Evolutionary conservation across 2,329 filamentous ascomycete genomes (phyloP).

Genomic region (Furcasterigmium sp.): DNA sequence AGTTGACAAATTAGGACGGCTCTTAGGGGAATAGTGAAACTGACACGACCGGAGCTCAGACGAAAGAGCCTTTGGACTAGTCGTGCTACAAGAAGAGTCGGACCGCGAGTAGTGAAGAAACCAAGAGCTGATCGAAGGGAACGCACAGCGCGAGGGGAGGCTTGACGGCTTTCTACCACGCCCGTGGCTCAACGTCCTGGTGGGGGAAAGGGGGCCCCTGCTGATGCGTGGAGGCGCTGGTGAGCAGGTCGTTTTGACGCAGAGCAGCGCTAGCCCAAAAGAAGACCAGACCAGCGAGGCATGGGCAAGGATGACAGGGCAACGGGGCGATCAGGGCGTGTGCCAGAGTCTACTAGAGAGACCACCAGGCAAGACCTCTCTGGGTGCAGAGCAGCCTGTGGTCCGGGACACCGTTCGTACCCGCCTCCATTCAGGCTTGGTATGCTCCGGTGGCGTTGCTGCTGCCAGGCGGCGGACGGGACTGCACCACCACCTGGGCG

Average conservation of each 20-base stretch:
- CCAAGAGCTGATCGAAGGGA: slow-evolving; percentile 15
- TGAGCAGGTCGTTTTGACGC: slow-evolving; percentile 24
- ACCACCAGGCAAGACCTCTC: too few relatives aligned
- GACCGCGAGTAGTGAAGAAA: slow-evolving; percentile 13
- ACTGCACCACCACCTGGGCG: slow-evolving; percentile 4
- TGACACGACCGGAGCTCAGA: slow-evolving; percentile 22
- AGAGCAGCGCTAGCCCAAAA: slow-evolving; percentile 29
- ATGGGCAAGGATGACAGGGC: slow-evolving; percentile 28
- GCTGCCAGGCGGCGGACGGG: slow-evolving; percentile 11
- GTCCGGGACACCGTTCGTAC: slow-evolving; percentile 8
- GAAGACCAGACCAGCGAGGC: slow-evolving; percentile 29
- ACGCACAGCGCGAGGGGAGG: slow-evolving; percentile 17
- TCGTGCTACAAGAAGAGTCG: slow-evolving; percentile 10
- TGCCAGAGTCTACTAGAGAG: slow-evolving; percentile 6
- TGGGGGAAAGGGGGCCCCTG: slow-evolving; percentile 15
- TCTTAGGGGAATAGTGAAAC: slow-evolving; percentile 16
- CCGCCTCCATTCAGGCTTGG: slow-evolving; percentile 10
- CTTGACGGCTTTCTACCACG: slow-evolving; percentile 23
- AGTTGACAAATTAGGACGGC: slow-evolving; percentile 16
- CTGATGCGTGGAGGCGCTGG: slow-evolving; percentile 20
- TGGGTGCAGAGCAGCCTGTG: slow-evolving; percentile 7
- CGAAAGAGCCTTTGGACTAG: slow-evolving; percentile 13
- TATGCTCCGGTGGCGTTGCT: slow-evolving; percentile 15
- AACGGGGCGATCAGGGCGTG: slow-evolving; percentile 21
- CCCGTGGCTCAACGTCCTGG: neutral